Evolutionary conservation across 2,329 filamentous ascomycete genomes (phyloP), one percentile per base, ranked within the genome.

Genomic region (Microdochium nivale): DNA sequence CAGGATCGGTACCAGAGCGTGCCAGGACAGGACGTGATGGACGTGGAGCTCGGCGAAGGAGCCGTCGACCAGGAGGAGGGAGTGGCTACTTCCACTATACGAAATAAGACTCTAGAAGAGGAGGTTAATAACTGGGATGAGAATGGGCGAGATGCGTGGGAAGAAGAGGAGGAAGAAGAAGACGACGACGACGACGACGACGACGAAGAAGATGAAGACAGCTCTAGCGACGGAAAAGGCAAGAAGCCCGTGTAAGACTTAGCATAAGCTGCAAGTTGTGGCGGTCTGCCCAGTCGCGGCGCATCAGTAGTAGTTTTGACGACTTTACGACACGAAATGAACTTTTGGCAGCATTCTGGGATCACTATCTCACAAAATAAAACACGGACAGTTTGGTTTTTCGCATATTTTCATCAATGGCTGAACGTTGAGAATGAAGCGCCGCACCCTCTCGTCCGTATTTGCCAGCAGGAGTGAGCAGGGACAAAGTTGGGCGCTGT

Each of bases 101-200:
- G 59, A 51, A 67, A 55, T 3, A 61, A 65, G 56, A 77, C 73
- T 1, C 64, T 95, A 21, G 90, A 95, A 59, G 81, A 92, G 53
- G 88, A 95, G 70, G 79, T 96, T 8, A 91, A 96, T 64, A 90
- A 92, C 59, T 96, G 91, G 90, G 90, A 96, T 63, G 91, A 96
- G 71, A 94, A 96, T 55, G 79, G 75, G 2, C 68, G 72, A 19
- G 79, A 83, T 57, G 70, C 76, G 11, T 81, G 78, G 79, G 78
- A 78, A 25, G 76, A 79, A n/a, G 76, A 74, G 8, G 75, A 77
- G 24, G 64, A 61, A 19, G 63, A 63, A 1, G 65, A 64, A 3
- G 65, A 62, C 10, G 30, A 33, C 8, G 30, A 37, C 25, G 77
- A 79, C n/a, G 76, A 74, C 8, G 75, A 77, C 24, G 64, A 61